These are phyloP conservation scores for Mycena latifolia DNA, from an alignment of 768 basidiomycete species.

Conservation along the genomic window DNA sequence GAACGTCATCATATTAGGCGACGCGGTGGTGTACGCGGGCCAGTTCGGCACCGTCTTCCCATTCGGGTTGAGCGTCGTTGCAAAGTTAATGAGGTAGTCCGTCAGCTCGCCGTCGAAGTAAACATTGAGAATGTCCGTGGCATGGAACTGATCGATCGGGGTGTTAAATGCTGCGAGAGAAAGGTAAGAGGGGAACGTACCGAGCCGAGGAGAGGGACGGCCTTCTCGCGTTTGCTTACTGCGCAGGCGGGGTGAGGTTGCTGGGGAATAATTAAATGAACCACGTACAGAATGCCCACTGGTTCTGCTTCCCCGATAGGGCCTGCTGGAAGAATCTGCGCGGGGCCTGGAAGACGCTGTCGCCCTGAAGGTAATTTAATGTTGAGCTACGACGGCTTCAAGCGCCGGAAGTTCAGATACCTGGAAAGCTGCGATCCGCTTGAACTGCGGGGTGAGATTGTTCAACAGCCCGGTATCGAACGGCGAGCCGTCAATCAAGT, in stretches of 20 bases:
- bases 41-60: slow-evolving; percentile 51
- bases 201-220: slow-evolving; percentile 47
- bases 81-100: slow-evolving; percentile 53
- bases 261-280: background rate
- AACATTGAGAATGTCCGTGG: slow-evolving; percentile 46
- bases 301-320: slow-evolving; percentile 53
- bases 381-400: background rate
- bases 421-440: slow-evolving; percentile 38
- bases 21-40: slow-evolving; percentile 55
- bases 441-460: slow-evolving; percentile 35
- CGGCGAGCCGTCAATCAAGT: slow-evolving; percentile 32
- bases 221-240: slow-evolving; percentile 52
- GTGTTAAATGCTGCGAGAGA: background rate
- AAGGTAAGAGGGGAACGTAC: slow-evolving; percentile 37
- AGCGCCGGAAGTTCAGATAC: background rate
- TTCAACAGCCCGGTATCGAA: slow-evolving; percentile 32
- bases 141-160: slow-evolving; percentile 44
- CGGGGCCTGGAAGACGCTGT: slow-evolving; percentile 63
- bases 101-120: slow-evolving; percentile 47
- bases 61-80: slow-evolving; percentile 53
- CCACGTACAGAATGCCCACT: slow-evolving; percentile 51
- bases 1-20: slow-evolving; percentile 49
- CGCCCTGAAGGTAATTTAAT: slow-evolving; percentile 44
- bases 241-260: background rate
- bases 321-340: slow-evolving; percentile 61